Percentiles rank a stretch among this genome's conserved stretches.
phyloP scores from a whole-genome alignment of 2,329 filamentous ascomycete species.

The Thelonectria blattea region DNA sequence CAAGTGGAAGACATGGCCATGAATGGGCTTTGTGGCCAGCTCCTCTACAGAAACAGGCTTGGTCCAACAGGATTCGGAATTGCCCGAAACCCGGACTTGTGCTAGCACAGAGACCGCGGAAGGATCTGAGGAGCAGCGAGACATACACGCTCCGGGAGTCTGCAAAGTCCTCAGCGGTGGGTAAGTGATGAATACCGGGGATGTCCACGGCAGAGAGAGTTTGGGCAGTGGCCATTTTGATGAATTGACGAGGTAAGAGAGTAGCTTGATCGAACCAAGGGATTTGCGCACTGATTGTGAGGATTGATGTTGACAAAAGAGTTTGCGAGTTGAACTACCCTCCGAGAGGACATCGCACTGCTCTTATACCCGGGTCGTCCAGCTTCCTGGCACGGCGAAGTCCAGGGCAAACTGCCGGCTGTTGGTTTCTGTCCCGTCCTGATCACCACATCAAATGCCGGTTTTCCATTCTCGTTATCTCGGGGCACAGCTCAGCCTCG shows the following conservation, averaged over 20 bases:
- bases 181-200: too few relatives aligned
- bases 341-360: background rate
- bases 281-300: background rate
- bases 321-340: background rate
- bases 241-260: too few relatives aligned
- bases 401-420: background rate
- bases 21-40: constrained; percentile 5
- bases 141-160: too few relatives aligned
- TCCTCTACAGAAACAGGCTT: constrained; percentile 1
- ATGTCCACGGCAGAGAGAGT: too few relatives aligned
- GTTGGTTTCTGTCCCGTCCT: background rate
- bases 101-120: too few relatives aligned
- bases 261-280: too few relatives aligned
- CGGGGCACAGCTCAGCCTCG: too few relatives aligned
- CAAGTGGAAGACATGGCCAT: constrained; percentile 10
- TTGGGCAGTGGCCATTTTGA: too few relatives aligned
- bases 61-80: constrained; percentile 8
- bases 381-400: background rate
- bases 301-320: background rate
- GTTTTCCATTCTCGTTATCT: background rate
- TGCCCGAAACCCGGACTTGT: constrained; percentile 5
- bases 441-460: background rate
- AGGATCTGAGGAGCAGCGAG: too few relatives aligned
- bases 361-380: background rate
- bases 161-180: too few relatives aligned